Conservation (phyloP, 345 rosid genomes). For the Balakata baccata region DNA sequence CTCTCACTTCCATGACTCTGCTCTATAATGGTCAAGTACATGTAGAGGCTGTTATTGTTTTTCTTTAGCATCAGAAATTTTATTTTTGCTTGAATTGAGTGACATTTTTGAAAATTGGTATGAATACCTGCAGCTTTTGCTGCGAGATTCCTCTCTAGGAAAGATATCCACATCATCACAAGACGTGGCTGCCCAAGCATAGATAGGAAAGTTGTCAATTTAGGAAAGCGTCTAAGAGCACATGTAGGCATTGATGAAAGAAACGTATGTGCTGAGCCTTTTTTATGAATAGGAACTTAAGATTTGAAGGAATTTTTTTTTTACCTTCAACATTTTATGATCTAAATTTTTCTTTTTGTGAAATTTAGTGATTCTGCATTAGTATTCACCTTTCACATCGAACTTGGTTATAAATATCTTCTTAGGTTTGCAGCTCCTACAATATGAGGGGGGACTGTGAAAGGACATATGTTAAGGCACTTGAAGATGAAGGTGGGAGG, state of each 20-base stretch:
- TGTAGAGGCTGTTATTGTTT: neutral
- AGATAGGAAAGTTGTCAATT: conserved; percentile 89
- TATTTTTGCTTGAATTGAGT: neutral
- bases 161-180: conserved; percentile 59
- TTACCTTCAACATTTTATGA: neutral
- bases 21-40: neutral
- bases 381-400: neutral
- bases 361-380: neutral
- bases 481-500: conserved; percentile 59
- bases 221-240: conserved; percentile 78
- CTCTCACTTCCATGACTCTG: neutral
- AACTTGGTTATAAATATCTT: conserved; percentile 20
- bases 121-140: neutral
- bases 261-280: conserved; percentile 43
- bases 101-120: neutral
- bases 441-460: conserved; percentile 81
- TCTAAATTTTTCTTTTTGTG: neutral
- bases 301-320: neutral
- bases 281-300: neutral
- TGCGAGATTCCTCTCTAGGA: conserved; percentile 62
- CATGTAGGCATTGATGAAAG: conserved; percentile 66
- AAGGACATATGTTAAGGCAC: conserved; percentile 69
- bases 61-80: neutral
- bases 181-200: conserved; percentile 83
- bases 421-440: conserved; percentile 86